A percentile compares a stretch with the other conserved stretches of the same genome.
phyloP scores from a whole-genome alignment of 495 filamentous ascomycete genomes.

The Parachaetomium inaequale region DNA sequence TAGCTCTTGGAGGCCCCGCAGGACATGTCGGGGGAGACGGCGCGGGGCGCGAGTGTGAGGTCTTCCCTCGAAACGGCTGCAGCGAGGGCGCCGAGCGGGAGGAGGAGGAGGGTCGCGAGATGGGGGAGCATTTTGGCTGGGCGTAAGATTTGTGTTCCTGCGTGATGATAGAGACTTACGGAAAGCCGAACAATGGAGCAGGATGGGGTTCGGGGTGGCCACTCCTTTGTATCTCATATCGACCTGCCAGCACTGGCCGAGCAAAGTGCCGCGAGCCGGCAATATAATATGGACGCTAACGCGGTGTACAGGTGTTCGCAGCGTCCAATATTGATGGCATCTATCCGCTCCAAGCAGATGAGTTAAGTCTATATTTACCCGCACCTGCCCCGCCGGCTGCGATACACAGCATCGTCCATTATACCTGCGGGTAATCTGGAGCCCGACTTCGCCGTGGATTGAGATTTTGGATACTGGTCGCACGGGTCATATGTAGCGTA shows the following conservation, averaged over 20 bases:
- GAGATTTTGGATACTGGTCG: neutral
- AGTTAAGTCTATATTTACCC: conserved; percentile 1
- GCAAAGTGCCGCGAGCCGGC: neutral
- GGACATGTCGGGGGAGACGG: conserved; percentile 35
- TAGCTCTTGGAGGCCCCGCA: conserved; percentile 35
- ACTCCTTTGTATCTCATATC: neutral
- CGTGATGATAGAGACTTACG: neutral
- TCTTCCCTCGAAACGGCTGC: neutral
- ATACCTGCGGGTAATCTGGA: neutral
- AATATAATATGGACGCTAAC: neutral
- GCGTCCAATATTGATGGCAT: neutral
- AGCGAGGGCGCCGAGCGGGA: conserved; percentile 1
- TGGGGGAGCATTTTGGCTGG: conserved; percentile 1
- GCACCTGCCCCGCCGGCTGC: neutral
- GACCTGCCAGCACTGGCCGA: neutral
- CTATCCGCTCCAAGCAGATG: neutral
- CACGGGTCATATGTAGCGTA: neutral
- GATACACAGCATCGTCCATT: neutral
- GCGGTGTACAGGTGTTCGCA: neutral
- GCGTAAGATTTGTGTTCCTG: neutral
- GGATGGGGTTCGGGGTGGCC: neutral
- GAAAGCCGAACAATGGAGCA: too few relatives aligned
- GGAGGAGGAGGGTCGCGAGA: conserved; percentile 4
- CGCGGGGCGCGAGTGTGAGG: conserved; percentile 3
- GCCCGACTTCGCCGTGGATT: neutral